Conservation (phyloP, 306 rosid genomes). For the Trichosanthes cucumerina region DNA sequence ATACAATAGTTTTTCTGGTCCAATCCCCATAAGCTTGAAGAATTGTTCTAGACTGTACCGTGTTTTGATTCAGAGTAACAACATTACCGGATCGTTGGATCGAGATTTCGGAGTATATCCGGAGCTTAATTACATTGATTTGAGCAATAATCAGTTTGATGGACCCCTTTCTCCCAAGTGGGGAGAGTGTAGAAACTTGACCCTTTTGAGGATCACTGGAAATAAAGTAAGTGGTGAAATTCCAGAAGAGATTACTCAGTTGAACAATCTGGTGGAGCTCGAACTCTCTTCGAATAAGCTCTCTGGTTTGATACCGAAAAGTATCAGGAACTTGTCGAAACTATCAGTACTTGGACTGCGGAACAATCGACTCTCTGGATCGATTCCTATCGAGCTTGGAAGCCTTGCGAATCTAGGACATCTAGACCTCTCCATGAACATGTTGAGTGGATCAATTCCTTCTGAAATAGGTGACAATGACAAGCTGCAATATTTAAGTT, state of each 20-base stretch:
- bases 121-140: constrained; percentile 34
- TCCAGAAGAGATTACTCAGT: constrained; percentile 27
- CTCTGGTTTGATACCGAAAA: constrained; percentile 33
- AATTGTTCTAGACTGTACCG: constrained; percentile 32
- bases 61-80: constrained; percentile 33
- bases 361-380: constrained; percentile 31
- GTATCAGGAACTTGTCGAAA: constrained; percentile 23
- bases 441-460: constrained; percentile 34
- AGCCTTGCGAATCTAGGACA: constrained; percentile 19
- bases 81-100: constrained; percentile 28
- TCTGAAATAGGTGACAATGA: constrained; percentile 23
- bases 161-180: constrained; percentile 36
- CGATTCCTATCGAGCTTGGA: constrained; percentile 29
- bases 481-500: constrained; percentile 22
- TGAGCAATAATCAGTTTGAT: constrained; percentile 33
- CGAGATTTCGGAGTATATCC: constrained; percentile 47
- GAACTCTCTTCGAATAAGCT: constrained; percentile 35
- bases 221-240: constrained; percentile 32
- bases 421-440: constrained; percentile 39
- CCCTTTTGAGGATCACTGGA: constrained; percentile 22
- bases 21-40: constrained; percentile 35
- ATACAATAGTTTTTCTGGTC: constrained; percentile 36
- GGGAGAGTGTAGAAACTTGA: constrained; percentile 35
- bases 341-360: constrained; percentile 17
- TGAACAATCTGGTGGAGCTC: constrained; percentile 21